These are phyloP conservation scores for Alternaria novae-zelandiae DNA, from an alignment of 2,329 filamentous ascomycete genomes.

Conservation along the genomic window DNA sequence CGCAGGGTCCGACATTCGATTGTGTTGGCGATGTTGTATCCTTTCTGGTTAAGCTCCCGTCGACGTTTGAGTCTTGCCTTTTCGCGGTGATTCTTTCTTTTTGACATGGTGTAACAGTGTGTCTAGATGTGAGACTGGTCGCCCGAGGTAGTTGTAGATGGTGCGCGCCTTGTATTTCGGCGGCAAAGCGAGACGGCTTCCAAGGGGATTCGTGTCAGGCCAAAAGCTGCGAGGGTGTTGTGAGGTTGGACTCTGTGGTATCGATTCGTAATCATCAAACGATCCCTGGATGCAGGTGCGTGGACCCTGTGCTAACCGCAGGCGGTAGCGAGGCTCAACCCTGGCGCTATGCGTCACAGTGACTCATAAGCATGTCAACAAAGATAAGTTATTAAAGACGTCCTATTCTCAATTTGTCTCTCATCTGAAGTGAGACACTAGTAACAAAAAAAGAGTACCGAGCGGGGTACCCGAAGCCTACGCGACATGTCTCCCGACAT, in stretches of 20 bases:
- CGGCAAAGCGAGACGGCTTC: background rate
- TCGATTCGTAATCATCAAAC: background rate
- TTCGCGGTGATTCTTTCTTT: background rate
- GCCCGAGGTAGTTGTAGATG: background rate
- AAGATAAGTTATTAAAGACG: background rate
- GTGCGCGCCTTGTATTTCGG: background rate
- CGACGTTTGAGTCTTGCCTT: background rate
- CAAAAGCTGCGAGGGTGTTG: background rate
- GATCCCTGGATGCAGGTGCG: background rate
- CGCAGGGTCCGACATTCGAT: slow-evolving; percentile 7
- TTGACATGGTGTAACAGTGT: background rate
- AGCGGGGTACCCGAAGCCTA: background rate
- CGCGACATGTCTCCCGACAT: background rate
- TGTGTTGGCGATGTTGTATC: background rate
- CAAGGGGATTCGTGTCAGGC: fast-evolving
- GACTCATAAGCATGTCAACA: background rate
- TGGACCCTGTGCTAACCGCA: background rate
- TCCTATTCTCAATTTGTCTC: background rate
- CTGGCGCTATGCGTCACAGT: background rate
- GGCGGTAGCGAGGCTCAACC: background rate
- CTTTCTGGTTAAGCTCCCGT: background rate
- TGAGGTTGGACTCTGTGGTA: background rate
- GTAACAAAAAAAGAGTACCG: background rate
- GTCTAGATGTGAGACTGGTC: background rate
- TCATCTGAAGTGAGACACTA: too few species aligned